Percentiles rank a stretch among this genome's conserved stretches.
phyloP scores from a whole-genome alignment of 495 filamentous ascomycete species.

The Oidiodendron maius region DNA sequence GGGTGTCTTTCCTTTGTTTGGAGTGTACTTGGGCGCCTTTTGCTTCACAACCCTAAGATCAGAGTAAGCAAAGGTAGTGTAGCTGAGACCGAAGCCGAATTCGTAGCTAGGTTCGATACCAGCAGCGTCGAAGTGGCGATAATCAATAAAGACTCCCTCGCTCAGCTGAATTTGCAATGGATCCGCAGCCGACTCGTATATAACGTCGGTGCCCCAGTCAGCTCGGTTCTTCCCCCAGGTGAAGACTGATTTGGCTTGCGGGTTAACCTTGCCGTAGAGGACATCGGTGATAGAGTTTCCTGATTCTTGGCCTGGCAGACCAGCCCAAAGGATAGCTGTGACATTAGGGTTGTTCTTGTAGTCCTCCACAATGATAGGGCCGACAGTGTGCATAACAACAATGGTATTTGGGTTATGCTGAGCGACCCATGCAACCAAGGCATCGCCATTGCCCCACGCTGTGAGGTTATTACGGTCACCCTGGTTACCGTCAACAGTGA shows the following conservation, averaged over 20 bases:
- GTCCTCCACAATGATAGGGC: slow-evolving; percentile 66
- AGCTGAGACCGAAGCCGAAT: slow-evolving; percentile 87
- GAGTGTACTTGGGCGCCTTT: slow-evolving; percentile 50
- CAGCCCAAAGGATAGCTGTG: slow-evolving; percentile 77
- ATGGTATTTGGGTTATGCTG: slow-evolving; percentile 80
- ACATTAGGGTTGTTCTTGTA: slow-evolving; percentile 68
- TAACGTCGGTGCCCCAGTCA: slow-evolving; percentile 41
- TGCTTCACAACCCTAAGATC: slow-evolving; percentile 50
- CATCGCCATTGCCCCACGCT: slow-evolving; percentile 66
- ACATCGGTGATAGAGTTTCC: slow-evolving; percentile 83
- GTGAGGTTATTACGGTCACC: slow-evolving; percentile 70
- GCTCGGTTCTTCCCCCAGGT: slow-evolving; percentile 52
- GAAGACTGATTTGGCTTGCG: slow-evolving; percentile 78
- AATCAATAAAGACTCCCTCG: too few species aligned
- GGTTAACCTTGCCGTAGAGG: slow-evolving; percentile 83
- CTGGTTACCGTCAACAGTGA: slow-evolving; percentile 75
- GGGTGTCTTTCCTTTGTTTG: slow-evolving; percentile 59
- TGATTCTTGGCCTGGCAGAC: slow-evolving; percentile 82
- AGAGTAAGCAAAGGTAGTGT: slow-evolving; percentile 82
- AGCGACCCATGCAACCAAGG: slow-evolving; percentile 74
- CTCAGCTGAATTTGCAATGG: slow-evolving; percentile 78
- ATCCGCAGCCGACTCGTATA: slow-evolving; percentile 54
- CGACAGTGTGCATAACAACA: slow-evolving; percentile 82
- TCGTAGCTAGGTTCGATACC: slow-evolving; percentile 76
- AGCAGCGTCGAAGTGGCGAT: slow-evolving; percentile 70